These are phyloP conservation scores for Akanthomyces uredinophilus DNA, from an alignment of 2,329 filamentous ascomycete species.

Conservation along the genomic window DNA sequence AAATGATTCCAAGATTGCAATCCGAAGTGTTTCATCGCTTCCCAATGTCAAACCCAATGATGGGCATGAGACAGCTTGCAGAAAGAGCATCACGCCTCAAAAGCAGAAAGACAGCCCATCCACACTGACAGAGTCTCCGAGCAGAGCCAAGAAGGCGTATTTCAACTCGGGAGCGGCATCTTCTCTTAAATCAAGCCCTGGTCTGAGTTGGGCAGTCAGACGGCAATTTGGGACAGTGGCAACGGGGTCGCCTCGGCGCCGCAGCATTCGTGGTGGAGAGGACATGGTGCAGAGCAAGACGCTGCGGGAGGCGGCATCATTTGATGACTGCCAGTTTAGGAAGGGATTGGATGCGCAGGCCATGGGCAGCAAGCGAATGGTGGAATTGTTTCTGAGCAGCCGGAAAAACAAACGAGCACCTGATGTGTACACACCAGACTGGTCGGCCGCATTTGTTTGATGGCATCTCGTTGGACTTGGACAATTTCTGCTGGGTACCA, in stretches of 20 bases:
- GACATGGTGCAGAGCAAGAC: not conserved
- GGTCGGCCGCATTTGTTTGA: conserved; percentile 26
- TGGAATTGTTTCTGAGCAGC: conserved; percentile 49
- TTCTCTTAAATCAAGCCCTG: conserved; percentile 27
- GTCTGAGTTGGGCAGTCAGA: conserved; percentile 18
- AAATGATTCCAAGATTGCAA: not conserved
- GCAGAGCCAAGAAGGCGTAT: conserved; percentile 14
- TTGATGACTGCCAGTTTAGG: conserved; percentile 13
- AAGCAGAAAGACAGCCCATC: conserved; percentile 12
- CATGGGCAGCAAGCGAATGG: conserved; percentile 46
- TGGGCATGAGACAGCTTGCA: not conserved
- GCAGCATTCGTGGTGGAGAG: conserved; percentile 4
- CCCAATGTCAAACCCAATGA: conserved; percentile 17
- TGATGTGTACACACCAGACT: not conserved
- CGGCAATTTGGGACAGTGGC: conserved; percentile 16
- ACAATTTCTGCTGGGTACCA: not conserved
- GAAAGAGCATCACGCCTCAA: conserved; percentile 1
- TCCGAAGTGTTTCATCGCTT: conserved; percentile 23
- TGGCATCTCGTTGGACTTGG: not conserved
- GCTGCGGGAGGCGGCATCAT: conserved; percentile 11
- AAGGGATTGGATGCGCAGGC: conserved; percentile 28
- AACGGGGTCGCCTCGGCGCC: conserved; percentile 10
- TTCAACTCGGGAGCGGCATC: conserved; percentile 19
- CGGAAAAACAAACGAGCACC: conserved; percentile 32
- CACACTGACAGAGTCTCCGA: conserved; percentile 10